These are phyloP conservation scores for Fonsecaea erecta DNA, from an alignment of 2,329 filamentous ascomycete species.

Conservation along the genomic window DNA sequence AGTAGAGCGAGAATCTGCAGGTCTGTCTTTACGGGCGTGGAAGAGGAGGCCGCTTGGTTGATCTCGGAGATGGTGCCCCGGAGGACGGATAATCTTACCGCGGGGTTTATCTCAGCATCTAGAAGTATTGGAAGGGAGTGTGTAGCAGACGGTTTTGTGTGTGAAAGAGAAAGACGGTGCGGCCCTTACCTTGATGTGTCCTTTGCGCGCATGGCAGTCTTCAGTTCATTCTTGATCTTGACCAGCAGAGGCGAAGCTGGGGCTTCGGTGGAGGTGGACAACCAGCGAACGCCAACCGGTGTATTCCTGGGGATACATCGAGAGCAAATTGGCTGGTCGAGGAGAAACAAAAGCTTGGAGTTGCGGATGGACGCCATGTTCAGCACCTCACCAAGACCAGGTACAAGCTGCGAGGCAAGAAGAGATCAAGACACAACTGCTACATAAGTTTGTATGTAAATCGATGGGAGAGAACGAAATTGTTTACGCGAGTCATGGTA, in stretches of 20 bases:
- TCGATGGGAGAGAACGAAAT: neutral
- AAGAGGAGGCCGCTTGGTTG: slow-evolving; percentile 54
- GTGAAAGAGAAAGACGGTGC: neutral
- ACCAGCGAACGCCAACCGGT: slow-evolving; percentile 44
- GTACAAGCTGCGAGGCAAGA: neutral
- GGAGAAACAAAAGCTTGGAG: slow-evolving; percentile 1
- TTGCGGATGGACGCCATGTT: slow-evolving; percentile 14
- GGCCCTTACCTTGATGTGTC: slow-evolving; percentile 49
- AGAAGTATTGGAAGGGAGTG: neutral
- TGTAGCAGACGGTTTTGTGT: slow-evolving; percentile 5
- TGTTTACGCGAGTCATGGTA: slow-evolving; percentile 16
- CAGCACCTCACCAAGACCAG: neutral
- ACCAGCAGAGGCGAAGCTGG: slow-evolving; percentile 48
- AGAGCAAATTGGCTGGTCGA: slow-evolving; percentile 22
- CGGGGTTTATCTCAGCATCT: neutral
- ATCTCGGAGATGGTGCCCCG: slow-evolving; percentile 56
- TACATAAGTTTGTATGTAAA: neutral
- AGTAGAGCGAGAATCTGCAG: slow-evolving; percentile 53
- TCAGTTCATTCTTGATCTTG: slow-evolving; percentile 53
- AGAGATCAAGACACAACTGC: neutral
- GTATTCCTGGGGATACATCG: slow-evolving; percentile 22
- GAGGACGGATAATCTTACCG: slow-evolving; percentile 52
- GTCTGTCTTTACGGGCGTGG: slow-evolving; percentile 53
- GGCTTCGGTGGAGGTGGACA: slow-evolving; percentile 43
- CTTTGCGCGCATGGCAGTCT: slow-evolving; percentile 56